Conservation (phyloP, 805 yeast genomes). For the Hyphopichia homilentoma region DNA sequence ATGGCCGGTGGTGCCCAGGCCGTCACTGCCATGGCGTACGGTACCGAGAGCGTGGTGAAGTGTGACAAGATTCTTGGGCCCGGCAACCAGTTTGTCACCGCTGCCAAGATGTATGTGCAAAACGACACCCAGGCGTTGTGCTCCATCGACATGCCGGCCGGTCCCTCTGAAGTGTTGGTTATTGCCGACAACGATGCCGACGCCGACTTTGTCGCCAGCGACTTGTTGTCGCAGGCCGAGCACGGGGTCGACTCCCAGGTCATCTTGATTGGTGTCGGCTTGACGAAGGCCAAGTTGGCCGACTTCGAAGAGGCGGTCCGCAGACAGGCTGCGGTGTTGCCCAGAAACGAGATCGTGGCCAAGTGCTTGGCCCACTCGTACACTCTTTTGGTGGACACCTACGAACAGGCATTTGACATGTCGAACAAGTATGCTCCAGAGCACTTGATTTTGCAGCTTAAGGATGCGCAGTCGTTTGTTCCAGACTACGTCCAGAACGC, state of each 20-base stretch:
- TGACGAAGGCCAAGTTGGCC: slow-evolving; percentile 55
- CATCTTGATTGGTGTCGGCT: slow-evolving; percentile 76
- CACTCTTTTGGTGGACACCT: slow-evolving; percentile 62
- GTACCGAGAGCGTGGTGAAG: slow-evolving; percentile 88
- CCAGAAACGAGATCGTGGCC: slow-evolving; percentile 91
- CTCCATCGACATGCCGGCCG: slow-evolving; percentile 99
- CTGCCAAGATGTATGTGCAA: slow-evolving; percentile 96
- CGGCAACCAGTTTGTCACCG: slow-evolving; percentile 98
- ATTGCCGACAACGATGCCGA: slow-evolving; percentile 85
- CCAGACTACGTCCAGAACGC: slow-evolving; percentile 78
- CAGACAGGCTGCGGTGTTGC: slow-evolving; percentile 75
- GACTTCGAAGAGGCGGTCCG: slow-evolving; percentile 81
- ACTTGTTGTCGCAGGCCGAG: slow-evolving; percentile 95
- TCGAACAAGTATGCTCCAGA: slow-evolving; percentile 96
- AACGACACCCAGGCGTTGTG: slow-evolving; percentile 94
- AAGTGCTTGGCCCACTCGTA: slow-evolving; percentile 91
- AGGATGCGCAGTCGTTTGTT: slow-evolving; percentile 71
- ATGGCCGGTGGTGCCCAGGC: slow-evolving; percentile 99
- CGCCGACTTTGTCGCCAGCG: slow-evolving; percentile 96
- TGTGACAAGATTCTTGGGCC: slow-evolving; percentile 98
- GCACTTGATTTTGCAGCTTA: slow-evolving; percentile 89
- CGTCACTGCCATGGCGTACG: slow-evolving; percentile 97
- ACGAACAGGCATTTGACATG: slow-evolving; percentile 80
- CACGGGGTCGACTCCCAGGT: slow-evolving; percentile 99
- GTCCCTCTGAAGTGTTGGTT: slow-evolving; percentile 98